A percentile compares a stretch with the other conserved stretches of the same genome.
phyloP scores from a whole-genome alignment of 495 filamentous ascomycete species.

The Penicillium ucsense region DNA sequence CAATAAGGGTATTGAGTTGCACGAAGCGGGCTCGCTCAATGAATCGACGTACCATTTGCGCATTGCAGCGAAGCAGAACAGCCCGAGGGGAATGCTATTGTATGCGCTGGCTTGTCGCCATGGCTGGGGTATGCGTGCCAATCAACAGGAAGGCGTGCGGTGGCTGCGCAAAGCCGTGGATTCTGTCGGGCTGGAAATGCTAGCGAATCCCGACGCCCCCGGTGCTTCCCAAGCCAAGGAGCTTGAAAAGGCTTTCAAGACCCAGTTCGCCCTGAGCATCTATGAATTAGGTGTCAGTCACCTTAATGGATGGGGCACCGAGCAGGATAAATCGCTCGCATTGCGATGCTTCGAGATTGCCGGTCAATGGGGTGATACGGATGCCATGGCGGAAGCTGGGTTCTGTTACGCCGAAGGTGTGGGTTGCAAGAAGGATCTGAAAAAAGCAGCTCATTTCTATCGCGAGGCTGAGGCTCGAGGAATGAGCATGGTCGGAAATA shows the following conservation, averaged over 20 bases:
- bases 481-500: conserved; percentile 95
- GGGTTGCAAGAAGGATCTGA: conserved; percentile 89
- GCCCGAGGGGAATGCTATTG: conserved; percentile 88
- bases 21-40: conserved; percentile 73
- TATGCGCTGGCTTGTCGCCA: conserved; percentile 96
- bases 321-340: conserved; percentile 81
- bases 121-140: conserved; percentile 94
- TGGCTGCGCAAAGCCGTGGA: conserved; percentile 90
- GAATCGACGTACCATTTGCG: conserved; percentile 95
- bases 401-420: conserved; percentile 82
- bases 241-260: conserved; percentile 64
- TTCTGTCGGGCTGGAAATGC: conserved; percentile 69
- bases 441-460: conserved; percentile 87
- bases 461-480: conserved; percentile 83
- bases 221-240: conserved; percentile 57
- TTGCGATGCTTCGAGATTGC: conserved; percentile 94
- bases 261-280: conserved; percentile 88
- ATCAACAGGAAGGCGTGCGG: conserved; percentile 76
- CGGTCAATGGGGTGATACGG: conserved; percentile 91
- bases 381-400: conserved; percentile 80
- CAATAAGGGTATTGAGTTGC: conserved; percentile 73
- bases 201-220: conserved; percentile 58
- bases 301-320: conserved; percentile 95
- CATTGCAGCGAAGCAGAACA: conserved; percentile 72
- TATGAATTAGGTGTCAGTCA: conserved; percentile 96